phyloP scores from a whole-genome alignment of 106 monocot genomes.

The Gastrodia elata region DNA sequence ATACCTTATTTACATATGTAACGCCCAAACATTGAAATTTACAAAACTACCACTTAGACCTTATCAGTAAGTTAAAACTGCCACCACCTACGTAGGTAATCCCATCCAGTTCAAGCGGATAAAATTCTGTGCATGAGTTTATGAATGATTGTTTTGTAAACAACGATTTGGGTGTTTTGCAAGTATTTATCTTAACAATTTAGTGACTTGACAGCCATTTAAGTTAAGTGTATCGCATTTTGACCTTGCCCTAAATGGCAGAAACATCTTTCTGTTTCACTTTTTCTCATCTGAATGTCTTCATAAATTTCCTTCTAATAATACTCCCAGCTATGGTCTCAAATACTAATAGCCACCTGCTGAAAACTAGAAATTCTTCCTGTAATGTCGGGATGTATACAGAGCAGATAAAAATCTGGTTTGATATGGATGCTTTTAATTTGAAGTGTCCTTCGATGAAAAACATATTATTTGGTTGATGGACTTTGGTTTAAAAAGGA shows the following conservation, averaged over 20 bases:
- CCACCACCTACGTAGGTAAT: too few relatives aligned
- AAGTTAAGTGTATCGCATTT: conserved; percentile 2
- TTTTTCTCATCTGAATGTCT: not conserved
- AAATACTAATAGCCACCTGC: not conserved
- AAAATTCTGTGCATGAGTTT: too few relatives aligned
- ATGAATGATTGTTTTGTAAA: too few relatives aligned
- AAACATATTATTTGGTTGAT: not conserved
- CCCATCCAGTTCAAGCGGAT: too few relatives aligned
- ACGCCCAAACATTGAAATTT: too few relatives aligned
- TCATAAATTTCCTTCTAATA: not conserved
- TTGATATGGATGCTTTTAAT: not conserved
- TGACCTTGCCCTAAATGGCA: not conserved
- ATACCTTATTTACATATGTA: too few relatives aligned
- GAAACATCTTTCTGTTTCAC: not conserved
- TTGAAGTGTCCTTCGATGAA: not conserved
- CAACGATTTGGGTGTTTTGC: too few relatives aligned
- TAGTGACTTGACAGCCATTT: not conserved
- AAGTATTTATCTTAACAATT: too few relatives aligned
- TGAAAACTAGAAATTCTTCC: not conserved
- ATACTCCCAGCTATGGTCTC: not conserved
- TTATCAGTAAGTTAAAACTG: too few relatives aligned
- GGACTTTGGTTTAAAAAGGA: too few relatives aligned
- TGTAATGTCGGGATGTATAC: not conserved
- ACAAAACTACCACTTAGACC: too few relatives aligned
- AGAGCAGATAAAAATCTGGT: not conserved